Evolutionary conservation across 2,329 filamentous ascomycete species (phyloP), one percentile per base, ranked within the genome.

Genomic region (Aspergillus sp.): DNA sequence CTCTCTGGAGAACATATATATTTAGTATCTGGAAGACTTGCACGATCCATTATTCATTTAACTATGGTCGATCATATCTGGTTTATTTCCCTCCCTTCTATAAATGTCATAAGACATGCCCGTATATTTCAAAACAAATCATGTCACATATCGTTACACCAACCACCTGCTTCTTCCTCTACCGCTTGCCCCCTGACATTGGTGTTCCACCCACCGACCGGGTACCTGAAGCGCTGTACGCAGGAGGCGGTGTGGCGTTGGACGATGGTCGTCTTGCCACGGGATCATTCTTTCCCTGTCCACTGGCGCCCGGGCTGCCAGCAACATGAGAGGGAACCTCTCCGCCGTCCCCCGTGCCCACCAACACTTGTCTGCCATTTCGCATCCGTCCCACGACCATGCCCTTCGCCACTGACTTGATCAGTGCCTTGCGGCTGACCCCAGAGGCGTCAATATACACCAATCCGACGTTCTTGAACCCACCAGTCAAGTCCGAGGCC

Each of bases 381-480:
- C 65, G 69, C 68, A 75, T 73, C 32, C 65, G 67, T 19, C 72
- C 73, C 31, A 75, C 68, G 3, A 74, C 69, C 93, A 98, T 97
- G 33, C 93, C 90, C 73, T 95, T 96, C 13, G 90, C 93, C 1
- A 97, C 93, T 34, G 86, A 88, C 74, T 96, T 98, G 62, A 98
- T 79, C 35, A 98, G 82, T 0, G 93, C 93, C 48, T 84, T 82
- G 34, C 93, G 78, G 43, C 88, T 95, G 1, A 98, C 93, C 31
- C 93, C 93, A 0, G 90, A 86, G 1, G 94, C 91, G 57, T 98
- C 93, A 48, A 98, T 95, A 63, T 98, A 98, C 29, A 98, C 93
- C 27, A 98, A 76, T 5, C 90, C 93, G 6, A 97, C 93, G 53
- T 97, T 98, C 76, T 93, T 95, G 58, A 96, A 83, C 26, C 90